phyloP scores from a whole-genome alignment of 331 rosid species.

The Cydonia oblonga region DNA sequence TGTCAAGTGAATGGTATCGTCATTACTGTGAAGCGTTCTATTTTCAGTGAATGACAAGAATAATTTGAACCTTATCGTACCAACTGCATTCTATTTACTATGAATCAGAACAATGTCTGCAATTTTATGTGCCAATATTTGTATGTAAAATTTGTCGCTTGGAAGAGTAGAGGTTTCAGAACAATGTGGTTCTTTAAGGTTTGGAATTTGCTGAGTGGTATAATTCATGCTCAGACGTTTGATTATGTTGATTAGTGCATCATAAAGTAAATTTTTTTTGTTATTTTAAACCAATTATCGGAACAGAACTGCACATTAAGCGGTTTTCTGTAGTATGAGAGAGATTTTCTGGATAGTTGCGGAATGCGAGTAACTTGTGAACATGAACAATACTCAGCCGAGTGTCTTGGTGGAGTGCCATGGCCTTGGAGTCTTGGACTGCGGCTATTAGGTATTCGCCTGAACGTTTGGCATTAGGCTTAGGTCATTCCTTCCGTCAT shows the following conservation, averaged over 20 bases:
- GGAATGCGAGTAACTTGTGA: no score
- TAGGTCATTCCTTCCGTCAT: no score
- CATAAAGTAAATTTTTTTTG: no score
- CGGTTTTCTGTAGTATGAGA: no score
- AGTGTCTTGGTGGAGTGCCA: no score
- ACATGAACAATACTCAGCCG: no score
- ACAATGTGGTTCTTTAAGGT: neutral
- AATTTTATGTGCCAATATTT: neutral
- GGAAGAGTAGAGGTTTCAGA: neutral
- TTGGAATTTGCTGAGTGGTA: neutral
- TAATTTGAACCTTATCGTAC: neutral
- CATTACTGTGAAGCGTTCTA: neutral
- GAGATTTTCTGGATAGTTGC: no score
- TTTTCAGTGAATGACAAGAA: neutral
- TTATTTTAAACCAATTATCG: no score
- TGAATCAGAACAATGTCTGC: neutral
- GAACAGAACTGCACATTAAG: no score
- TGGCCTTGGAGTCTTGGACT: no score
- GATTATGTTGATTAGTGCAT: neutral
- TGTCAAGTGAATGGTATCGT: constrained; percentile 23
- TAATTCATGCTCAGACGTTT: neutral
- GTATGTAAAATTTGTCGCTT: neutral
- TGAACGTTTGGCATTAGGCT: no score
- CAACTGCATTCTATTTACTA: neutral
- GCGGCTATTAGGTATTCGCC: no score